A percentile compares a stretch with the other conserved stretches of the same genome.
These are phyloP conservation scores for Colletotrichum somersetense DNA, from an alignment of 2,329 filamentous ascomycete genomes.

Conservation along the genomic window DNA sequence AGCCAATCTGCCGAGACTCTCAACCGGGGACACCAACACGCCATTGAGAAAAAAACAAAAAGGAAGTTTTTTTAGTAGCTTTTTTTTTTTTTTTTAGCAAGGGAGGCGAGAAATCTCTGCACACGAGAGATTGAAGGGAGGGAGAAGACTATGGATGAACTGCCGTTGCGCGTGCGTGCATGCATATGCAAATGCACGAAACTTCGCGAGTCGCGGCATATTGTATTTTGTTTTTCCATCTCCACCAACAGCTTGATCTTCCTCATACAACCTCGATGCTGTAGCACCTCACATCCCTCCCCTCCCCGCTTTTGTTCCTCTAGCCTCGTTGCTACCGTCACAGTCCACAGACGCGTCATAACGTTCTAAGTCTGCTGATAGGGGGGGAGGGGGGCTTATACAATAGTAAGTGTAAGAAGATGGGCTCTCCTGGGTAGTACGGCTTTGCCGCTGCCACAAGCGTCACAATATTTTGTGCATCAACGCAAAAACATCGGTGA, in stretches of 20 bases:
- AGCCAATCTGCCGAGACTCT: not conserved
- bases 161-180: not conserved
- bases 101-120: not conserved
- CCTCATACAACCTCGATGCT: not conserved
- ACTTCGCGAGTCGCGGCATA: not conserved
- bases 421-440: not conserved
- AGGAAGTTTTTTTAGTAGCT: not conserved
- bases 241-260: not conserved
- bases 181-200: conserved; percentile 4
- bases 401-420: not conserved
- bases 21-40: not conserved
- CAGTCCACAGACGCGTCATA: not conserved
- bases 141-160: not conserved
- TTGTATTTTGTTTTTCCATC: not conserved
- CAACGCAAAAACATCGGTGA: not conserved
- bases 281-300: not conserved
- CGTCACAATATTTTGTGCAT: not conserved
- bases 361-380: not conserved
- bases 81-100: not conserved
- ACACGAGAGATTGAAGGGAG: conserved; percentile 16
- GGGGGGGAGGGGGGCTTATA: too few relatives aligned
- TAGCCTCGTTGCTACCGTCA: not conserved
- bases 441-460: not conserved
- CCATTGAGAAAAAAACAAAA: not conserved
- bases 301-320: not conserved